A percentile compares a stretch with the other conserved stretches of the same genome.
Conservation (phyloP, 2,329 filamentous ascomycete genomes). For the Aspergillus fischeri region DNA sequence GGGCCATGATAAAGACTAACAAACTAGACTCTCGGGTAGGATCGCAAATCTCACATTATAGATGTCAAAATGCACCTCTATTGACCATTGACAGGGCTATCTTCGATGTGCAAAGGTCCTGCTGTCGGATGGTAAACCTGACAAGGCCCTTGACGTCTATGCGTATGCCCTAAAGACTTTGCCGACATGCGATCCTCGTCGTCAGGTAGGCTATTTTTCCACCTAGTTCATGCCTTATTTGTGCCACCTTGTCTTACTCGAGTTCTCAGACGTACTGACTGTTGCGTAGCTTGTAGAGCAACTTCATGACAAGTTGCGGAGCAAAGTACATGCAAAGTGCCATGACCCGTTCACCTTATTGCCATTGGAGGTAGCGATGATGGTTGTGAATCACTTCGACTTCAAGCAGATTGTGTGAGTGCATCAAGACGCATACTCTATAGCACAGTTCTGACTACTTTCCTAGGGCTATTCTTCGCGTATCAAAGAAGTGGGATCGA, state of each 20-base stretch:
- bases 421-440: not conserved
- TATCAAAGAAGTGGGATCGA: conserved; percentile 54
- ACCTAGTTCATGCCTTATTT: not conserved
- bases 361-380: conserved; percentile 51
- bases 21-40: conserved; percentile 50
- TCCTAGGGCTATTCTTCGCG: conserved; percentile 45
- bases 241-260: not conserved
- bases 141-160: conserved; percentile 55
- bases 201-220: conserved; percentile 21
- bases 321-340: conserved; percentile 25
- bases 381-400: conserved; percentile 49
- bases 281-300: conserved; percentile 38
- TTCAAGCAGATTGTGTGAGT: conserved; percentile 49
- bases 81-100: conserved; percentile 44
- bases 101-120: conserved; percentile 51
- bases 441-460: not conserved
- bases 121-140: conserved; percentile 44
- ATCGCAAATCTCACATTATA: not conserved
- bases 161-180: conserved; percentile 54
- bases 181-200: conserved; percentile 34
- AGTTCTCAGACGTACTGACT: conserved; percentile 1
- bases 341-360: conserved; percentile 50
- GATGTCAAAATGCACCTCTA: not conserved
- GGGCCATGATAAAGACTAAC: conserved; percentile 51
- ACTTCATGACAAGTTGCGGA: conserved; percentile 45